Evolutionary conservation across 2,329 filamentous ascomycete genomes (phyloP).

Genomic region (Pseudogymnoascus sp.): DNA sequence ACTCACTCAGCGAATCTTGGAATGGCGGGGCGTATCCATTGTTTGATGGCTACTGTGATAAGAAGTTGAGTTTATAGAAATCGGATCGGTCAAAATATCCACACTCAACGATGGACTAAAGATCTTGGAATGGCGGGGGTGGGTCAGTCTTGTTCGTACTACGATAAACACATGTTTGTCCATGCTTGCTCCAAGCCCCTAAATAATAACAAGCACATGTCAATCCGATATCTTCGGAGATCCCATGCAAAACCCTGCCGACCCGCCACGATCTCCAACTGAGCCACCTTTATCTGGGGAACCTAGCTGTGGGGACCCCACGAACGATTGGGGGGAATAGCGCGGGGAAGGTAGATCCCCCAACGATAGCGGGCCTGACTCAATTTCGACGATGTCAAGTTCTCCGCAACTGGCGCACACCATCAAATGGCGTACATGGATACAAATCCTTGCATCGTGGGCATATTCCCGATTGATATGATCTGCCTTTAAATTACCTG

Average conservation of each 20-base stretch:
- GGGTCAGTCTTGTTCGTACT: background rate
- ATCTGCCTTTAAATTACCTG: background rate
- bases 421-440: background rate
- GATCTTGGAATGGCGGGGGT: background rate
- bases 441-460: background rate
- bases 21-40: background rate
- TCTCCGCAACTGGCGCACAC: background rate
- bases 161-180: background rate
- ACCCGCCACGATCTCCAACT: background rate
- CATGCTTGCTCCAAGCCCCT: background rate
- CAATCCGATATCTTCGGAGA: too few species aligned
- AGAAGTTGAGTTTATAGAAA: background rate
- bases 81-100: background rate
- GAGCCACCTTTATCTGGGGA: background rate
- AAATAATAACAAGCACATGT: background rate
- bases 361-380: background rate
- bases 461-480: background rate
- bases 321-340: background rate
- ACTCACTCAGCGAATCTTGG: background rate
- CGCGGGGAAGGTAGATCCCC: background rate
- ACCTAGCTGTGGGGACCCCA: background rate
- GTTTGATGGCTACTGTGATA: background rate
- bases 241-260: too few species aligned
- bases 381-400: background rate
- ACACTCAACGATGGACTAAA: background rate